Conservation (phyloP, 2,329 filamentous ascomycete species). For the Clonostachys sp. region DNA sequence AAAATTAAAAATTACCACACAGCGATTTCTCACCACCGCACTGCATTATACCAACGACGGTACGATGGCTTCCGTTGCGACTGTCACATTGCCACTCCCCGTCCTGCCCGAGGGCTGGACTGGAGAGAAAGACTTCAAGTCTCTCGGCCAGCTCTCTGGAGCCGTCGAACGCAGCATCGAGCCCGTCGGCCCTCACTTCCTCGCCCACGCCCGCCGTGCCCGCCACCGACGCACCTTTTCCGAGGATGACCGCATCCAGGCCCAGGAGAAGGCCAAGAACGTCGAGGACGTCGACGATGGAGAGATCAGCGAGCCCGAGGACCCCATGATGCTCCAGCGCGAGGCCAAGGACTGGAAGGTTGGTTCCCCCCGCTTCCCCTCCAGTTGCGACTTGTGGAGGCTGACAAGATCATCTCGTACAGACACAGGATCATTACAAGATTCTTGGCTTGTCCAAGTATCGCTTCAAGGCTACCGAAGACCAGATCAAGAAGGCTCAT, state of each 20-base stretch:
- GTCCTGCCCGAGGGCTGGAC: constrained; percentile 76
- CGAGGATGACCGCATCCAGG: constrained; percentile 96
- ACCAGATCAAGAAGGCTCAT: constrained; percentile 98
- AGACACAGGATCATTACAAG: constrained; percentile 97
- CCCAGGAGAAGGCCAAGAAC: constrained; percentile 91
- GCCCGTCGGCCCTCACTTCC: constrained; percentile 94
- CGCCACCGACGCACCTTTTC: constrained; percentile 97
- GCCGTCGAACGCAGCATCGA: constrained; percentile 86
- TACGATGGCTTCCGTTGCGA: constrained; percentile 60
- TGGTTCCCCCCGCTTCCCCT: constrained; percentile 14
- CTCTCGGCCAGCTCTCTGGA: constrained; percentile 69
- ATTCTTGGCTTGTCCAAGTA: constrained; percentile 91
- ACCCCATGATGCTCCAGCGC: constrained; percentile 83
- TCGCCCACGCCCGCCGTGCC: constrained; percentile 92
- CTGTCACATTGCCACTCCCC: constrained; percentile 65
- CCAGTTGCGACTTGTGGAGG: background rate
- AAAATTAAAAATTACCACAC: constrained; percentile 4
- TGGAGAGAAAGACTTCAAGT: constrained; percentile 88
- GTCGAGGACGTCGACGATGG: constrained; percentile 85
- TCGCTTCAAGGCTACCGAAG: constrained; percentile 87
- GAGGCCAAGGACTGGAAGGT: constrained; percentile 99
- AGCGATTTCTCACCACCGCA: constrained; percentile 8
- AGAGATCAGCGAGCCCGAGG: constrained; percentile 91
- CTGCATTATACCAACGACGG: constrained; percentile 4
- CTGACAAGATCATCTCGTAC: constrained; percentile 1